Evolutionary conservation across 148 eudicot genomes (phyloP), one percentile per base, ranked within the genome.

Genomic region (Vaccinium vitisidaea): DNA sequence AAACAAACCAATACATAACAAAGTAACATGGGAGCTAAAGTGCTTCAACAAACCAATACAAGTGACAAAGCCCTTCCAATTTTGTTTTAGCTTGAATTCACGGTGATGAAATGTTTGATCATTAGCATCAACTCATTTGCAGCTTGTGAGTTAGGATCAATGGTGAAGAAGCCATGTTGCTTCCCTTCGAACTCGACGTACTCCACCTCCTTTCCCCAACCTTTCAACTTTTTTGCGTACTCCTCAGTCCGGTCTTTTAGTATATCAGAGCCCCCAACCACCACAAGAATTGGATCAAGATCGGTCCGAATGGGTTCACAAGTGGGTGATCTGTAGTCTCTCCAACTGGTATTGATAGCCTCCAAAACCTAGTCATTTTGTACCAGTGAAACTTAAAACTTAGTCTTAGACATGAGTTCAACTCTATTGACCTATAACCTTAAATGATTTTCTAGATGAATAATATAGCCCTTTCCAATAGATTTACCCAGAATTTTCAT

Each of bases 251-350:
- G 86, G 8, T 94, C 95, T 83, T 86, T 94, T 88, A 94, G 77
- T 15, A 93, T 69, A 65, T 94, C 98, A 27, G 75, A 78, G 7
- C 87, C 92, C 4, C 98, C 95, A 0, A 84, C 93, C 1, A 93
- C 67, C 39, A 91, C 93, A 3, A 92, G 87, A 14, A 92, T 90
- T 15, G 95, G 95, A 75, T 88, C 92, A 27, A 91, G 89, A n/a
- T 84, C 9, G 95, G 93, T 55, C 93, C 95, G 67, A 92, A 92
- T 46, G 95, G 95, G 81, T 92, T 92, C 85, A 90, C 92, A 6
- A 89, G 70, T 25, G 92, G 93, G 80, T 92, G 91, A 80, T 92
- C 95, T 1, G 83, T 90, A 10, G 88, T 91, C 69, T 81, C 88
- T 82, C 93, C 95, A 4, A 77, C 74, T 10, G 93, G 92, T 32